Base-by-base conservation (phyloP, 306 rosid species). In the Castanea mollissima region DNA sequence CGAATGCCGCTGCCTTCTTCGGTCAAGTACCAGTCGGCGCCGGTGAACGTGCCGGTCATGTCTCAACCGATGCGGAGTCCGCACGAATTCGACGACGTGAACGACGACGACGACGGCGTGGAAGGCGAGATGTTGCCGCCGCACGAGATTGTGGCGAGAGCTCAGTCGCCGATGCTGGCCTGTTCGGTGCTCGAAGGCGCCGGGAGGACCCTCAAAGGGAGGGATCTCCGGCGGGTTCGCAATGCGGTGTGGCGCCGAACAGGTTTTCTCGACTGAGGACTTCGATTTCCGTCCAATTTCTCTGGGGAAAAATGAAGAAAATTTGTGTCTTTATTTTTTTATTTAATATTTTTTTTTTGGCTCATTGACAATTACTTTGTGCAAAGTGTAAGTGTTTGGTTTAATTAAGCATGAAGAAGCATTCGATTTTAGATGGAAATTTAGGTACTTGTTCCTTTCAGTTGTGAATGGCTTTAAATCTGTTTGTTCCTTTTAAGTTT, bases 151-250 rank as follows among this genome's bases (percentile, higher is more conserved):
- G 92, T 92, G 12, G 90, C 90, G 0, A 86, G 88, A 46, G 79
- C 87, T 25, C 87, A 75, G n/a, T 78, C 91, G 55, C 89, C 95
- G 16, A 52, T 74, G 88, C 79, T 89, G 18, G 84, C 98, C 21
- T 89, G 54, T 74, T 94, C 98, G 13, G 91, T 92, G 62, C 93
- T 94, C 0, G 98, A 92, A 84, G 98, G 98, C 2, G 93, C 77
- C 0, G 97, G 98, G 23, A 85, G 98, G 79, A 92, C 97, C 19
- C 83, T 92, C 76, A 92, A 94, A 70, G 91, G 91, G 2, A 81
- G 86, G 54, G 93, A 86, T 78, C 89, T 91, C 82, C 90, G 97
- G 21, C 88, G 75, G 81, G 97, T 93, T 76, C 87, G 98, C 74
- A 88, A 88, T 57, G 97, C 97, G 0, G 88, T 93, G 73, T 91